Conservation (phyloP, 352 stramenopile species). For the Saprolegnia parasitica region DNA sequence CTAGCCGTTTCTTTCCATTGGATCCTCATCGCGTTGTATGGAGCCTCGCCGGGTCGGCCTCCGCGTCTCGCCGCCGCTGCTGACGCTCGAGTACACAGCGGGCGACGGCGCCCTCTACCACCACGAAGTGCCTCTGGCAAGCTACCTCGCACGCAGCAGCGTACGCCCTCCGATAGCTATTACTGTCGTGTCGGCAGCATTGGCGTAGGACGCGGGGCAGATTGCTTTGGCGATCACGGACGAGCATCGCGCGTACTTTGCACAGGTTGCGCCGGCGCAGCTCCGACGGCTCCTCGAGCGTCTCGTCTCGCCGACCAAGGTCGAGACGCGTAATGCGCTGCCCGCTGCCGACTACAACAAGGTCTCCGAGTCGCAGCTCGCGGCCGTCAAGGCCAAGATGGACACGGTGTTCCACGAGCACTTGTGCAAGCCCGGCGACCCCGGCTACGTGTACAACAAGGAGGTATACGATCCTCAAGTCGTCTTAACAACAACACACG, state of each 20-base stretch:
- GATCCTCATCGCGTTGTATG: not conserved
- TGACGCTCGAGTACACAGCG: slow-evolving; percentile 14
- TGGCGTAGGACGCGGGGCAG: not conserved
- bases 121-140: slow-evolving; percentile 2
- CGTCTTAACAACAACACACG: not conserved
- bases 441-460: slow-evolving; percentile 65
- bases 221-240: not conserved
- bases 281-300: slow-evolving; percentile 6
- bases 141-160: not conserved
- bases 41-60: slow-evolving; percentile 9
- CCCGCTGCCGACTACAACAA: slow-evolving; percentile 73
- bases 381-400: slow-evolving; percentile 67
- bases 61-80: slow-evolving; percentile 6
- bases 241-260: slow-evolving; percentile 19
- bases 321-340: slow-evolving; percentile 28
- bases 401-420: slow-evolving; percentile 63
- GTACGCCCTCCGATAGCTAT: too few species aligned
- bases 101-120: slow-evolving; percentile 1
- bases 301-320: slow-evolving; percentile 6
- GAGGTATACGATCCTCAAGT: slow-evolving; percentile 31
- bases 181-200: not conserved
- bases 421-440: slow-evolving; percentile 48
- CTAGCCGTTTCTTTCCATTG: too few species aligned
- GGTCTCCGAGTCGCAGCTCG: slow-evolving; percentile 66
- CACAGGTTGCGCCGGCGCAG: slow-evolving; percentile 4